Percentiles rank a stretch among this genome's conserved stretches.
These are phyloP conservation scores for Suillus subluteus DNA, from an alignment of 768 basidiomycete genomes.

Conservation along the genomic window DNA sequence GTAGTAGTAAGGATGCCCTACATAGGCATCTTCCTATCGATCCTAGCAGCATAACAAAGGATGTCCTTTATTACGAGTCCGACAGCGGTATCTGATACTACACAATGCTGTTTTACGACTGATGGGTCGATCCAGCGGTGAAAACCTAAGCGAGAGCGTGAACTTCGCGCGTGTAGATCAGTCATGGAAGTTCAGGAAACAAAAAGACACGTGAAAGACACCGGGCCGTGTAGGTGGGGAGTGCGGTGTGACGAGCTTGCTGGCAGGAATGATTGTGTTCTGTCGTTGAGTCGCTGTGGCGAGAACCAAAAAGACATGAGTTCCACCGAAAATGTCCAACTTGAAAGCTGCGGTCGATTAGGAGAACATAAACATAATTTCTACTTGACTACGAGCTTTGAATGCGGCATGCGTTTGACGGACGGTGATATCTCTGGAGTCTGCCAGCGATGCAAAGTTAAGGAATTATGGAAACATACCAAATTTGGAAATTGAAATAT, in stretches of 20 bases:
- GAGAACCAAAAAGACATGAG: not conserved
- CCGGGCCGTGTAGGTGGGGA: not conserved
- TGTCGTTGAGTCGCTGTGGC: conserved; percentile 4
- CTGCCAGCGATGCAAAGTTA: not conserved
- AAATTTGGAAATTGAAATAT: conserved; percentile 7
- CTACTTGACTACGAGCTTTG: not conserved
- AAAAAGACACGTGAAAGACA: not conserved
- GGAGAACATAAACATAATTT: not conserved
- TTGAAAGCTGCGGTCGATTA: not conserved
- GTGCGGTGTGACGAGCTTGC: not conserved
- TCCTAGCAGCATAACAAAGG: not conserved
- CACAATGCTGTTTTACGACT: not conserved
- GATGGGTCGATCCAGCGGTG: not conserved
- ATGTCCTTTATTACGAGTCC: not conserved
- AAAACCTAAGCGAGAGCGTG: not conserved
- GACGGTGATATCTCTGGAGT: not conserved
- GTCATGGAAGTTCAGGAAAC: not conserved
- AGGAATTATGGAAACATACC: not conserved
- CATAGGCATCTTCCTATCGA: not conserved
- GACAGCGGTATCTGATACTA: not conserved
- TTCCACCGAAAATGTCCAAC: not conserved
- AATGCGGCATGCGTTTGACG: not conserved
- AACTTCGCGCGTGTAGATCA: not conserved
- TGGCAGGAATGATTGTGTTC: not conserved
- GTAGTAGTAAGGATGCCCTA: not conserved